A percentile compares a stretch with the other conserved stretches of the same genome.
phyloP scores from a whole-genome alignment of 257 asterid species.

The Gentiana macrophylla region DNA sequence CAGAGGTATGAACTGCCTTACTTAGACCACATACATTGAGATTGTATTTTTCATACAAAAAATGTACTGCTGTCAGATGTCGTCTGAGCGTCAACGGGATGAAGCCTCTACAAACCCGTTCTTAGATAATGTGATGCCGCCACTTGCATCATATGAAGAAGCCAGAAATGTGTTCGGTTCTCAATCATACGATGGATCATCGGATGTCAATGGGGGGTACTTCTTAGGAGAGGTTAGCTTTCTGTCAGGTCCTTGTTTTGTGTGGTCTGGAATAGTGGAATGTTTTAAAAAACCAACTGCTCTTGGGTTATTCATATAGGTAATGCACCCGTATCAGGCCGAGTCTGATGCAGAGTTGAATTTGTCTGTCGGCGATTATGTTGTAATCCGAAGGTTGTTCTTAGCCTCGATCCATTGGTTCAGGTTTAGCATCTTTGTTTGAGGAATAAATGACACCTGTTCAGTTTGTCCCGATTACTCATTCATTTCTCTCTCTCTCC shows the following conservation, averaged over 20 bases:
- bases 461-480: neutral
- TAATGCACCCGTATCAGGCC: conserved; percentile 53
- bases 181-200: conserved; percentile 24
- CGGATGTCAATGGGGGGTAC: conserved; percentile 39
- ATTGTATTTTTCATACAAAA: conserved; percentile 5
- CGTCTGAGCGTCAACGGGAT: conserved; percentile 38
- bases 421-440: no score
- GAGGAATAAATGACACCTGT: neutral
- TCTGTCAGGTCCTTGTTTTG: conserved; percentile 1
- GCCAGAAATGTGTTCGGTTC: conserved; percentile 24
- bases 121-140: conserved; percentile 16
- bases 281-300: neutral
- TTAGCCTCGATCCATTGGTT: no score
- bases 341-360: conserved; percentile 62
- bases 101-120: conserved; percentile 31
- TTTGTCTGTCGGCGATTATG: conserved; percentile 53
- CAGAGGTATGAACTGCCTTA: conserved; percentile 34
- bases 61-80: conserved; percentile 31
- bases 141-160: conserved; percentile 28
- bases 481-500: neutral
- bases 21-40: neutral
- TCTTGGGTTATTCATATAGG: conserved; percentile 24
- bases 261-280: neutral
- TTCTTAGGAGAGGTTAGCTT: conserved; percentile 60
- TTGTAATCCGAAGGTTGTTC: conserved; percentile 57